Base-by-base conservation (phyloP, 2,329 filamentous ascomycete genomes). In the Curvularia spicifera region DNA sequence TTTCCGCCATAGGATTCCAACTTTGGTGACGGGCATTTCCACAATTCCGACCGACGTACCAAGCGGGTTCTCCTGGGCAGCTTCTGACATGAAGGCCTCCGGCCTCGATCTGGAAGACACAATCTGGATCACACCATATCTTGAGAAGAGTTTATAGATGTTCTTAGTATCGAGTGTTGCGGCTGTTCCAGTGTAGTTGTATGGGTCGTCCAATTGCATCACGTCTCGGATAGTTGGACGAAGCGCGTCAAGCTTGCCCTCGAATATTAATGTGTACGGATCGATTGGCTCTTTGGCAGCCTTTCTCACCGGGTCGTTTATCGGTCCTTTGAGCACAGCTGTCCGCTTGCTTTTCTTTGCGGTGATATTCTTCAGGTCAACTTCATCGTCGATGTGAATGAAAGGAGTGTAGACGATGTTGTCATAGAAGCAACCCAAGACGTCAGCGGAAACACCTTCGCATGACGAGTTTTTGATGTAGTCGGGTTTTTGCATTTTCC, bases 371-470 rank as follows among this genome's bases (percentile, higher is more conserved):
- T 90, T 91, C 59, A 91, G 83, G 73, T 94, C 91, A 28, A 93
- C 79, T 68, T 97, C 93, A 72, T 97, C 93, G 76, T 99, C 95
- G 45, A 97, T 93, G 71, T 97, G 93, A 66, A 99, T 97, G 73
- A 99, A 99, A 1, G 95, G 95, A 1, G 95, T 99, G 75, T 99
- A 99, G 57, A 90, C 91, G 48, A 99, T 96, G 74, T 99, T 99
- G 80, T 99, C 95, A 78, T 98, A 99, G 73, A 99, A 96, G 74
- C 94, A 97, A 71, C 93, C 93, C 13, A 98, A 82, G 42, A 98
- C 91, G 65, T 98, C 94, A 65, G 96, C 91, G 51, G 91, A 91
- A n/a, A 98, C 91, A 5, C 92, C 92, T 74, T 98, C 93, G 3
- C 91, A 93, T 22, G 88, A 88, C 0, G 93, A 96, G 74, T 98